These are phyloP conservation scores for Saccharomycopsis fibuligera DNA, from an alignment of 805 yeast genomes.

Conservation along the genomic window DNA sequence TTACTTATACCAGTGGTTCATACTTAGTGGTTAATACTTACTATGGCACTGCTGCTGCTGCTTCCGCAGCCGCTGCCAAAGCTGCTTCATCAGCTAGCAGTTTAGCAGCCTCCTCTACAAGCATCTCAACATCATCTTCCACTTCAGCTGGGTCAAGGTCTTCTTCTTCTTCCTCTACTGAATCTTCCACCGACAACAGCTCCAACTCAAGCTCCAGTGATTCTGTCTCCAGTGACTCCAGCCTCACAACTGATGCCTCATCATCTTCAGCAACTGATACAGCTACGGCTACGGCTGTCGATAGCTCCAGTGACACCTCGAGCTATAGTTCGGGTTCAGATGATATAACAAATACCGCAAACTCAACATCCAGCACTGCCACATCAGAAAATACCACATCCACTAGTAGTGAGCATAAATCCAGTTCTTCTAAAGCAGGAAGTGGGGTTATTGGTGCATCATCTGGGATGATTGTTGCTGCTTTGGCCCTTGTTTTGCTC, in stretches of 20 bases:
- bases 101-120: slow-evolving; percentile 2
- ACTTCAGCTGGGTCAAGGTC: neutral
- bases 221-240: neutral
- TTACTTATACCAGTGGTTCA: slow-evolving; percentile 20
- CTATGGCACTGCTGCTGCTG: slow-evolving; percentile 15
- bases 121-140: neutral
- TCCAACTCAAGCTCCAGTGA: neutral
- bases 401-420: neutral
- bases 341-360: neutral
- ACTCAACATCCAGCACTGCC: neutral
- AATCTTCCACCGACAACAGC: neutral
- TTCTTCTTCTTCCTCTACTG: neutral
- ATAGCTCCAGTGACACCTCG: neutral
- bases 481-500: slow-evolving; percentile 8
- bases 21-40: slow-evolving; percentile 20
- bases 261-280: neutral
- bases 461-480: slow-evolving; percentile 6
- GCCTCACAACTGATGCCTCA: neutral
- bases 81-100: neutral
- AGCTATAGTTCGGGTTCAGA: neutral
- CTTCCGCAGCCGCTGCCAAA: neutral
- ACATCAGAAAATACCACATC: neutral
- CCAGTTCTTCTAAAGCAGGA: neutral
- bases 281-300: neutral
- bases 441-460: slow-evolving; percentile 2